Percentiles rank a stretch among this genome's conserved stretches.
phyloP scores from a whole-genome alignment of 345 rosid genomes.

The Aegle marmelos region DNA sequence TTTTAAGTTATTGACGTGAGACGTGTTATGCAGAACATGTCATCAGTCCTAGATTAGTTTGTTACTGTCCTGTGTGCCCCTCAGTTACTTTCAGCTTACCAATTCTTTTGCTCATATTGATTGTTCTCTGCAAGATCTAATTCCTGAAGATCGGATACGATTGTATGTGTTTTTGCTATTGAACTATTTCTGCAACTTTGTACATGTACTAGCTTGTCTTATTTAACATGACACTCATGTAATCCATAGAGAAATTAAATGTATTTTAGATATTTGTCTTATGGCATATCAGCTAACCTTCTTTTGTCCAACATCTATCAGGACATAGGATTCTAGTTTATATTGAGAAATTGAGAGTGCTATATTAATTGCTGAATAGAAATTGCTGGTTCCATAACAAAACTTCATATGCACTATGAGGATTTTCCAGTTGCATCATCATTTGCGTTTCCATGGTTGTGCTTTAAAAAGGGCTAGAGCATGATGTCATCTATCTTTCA shows the following conservation, averaged over 20 bases:
- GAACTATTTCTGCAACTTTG: not conserved
- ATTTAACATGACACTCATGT: not conserved
- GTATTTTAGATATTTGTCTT: not conserved
- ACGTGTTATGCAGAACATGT: not conserved
- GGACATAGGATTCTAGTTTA: not conserved
- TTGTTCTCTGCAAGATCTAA: not conserved
- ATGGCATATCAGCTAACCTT: not conserved
- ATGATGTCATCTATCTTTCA: not conserved
- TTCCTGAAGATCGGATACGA: not conserved
- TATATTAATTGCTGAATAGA: not conserved
- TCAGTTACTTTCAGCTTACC: not conserved
- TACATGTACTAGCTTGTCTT: not conserved
- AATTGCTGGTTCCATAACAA: not conserved
- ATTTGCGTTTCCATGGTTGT: not conserved
- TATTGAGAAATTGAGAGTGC: not conserved
- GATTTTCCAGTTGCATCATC: conserved; percentile 4
- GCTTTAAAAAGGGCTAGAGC: not conserved
- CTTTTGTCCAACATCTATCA: not conserved
- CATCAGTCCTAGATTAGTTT: not conserved
- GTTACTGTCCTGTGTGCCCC: not conserved
- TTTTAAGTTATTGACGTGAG: not conserved
- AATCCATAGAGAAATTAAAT: not conserved
- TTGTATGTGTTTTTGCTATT: not conserved
- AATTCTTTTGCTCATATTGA: not conserved
- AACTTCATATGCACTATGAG: not conserved